These are phyloP conservation scores for Xylaria arbuscula DNA, from an alignment of 2,329 filamentous ascomycete species.

Conservation along the genomic window DNA sequence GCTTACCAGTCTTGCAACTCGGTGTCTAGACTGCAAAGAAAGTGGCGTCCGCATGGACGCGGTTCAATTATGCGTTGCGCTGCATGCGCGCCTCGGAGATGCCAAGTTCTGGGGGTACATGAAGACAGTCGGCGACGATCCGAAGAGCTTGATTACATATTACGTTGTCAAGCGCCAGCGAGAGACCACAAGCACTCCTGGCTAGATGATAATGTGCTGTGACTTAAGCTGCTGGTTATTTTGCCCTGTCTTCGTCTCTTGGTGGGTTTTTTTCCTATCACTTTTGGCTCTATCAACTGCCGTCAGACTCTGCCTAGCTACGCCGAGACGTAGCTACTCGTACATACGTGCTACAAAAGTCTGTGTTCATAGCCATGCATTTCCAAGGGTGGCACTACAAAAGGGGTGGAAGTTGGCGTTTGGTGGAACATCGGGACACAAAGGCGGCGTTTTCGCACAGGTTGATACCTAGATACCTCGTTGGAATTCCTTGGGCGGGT, in stretches of 20 bases:
- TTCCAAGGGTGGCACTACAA: constrained; percentile 16
- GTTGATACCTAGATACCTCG: constrained; percentile 27
- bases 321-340: constrained; percentile 4
- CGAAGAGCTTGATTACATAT: constrained; percentile 82
- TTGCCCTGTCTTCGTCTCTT: constrained; percentile 14
- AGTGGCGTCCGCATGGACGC: constrained; percentile 77
- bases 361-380: constrained; percentile 6
- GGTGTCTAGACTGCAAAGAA: constrained; percentile 69
- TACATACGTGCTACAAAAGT: constrained; percentile 1
- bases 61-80: constrained; percentile 80
- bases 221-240: constrained; percentile 25
- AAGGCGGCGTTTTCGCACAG: constrained; percentile 22
- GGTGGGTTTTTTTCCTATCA: constrained; percentile 16
- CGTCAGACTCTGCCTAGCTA: not conserved
- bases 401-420: constrained; percentile 28
- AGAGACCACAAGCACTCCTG: constrained; percentile 53
- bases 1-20: constrained; percentile 63
- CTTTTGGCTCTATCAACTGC: not conserved
- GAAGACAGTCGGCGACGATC: constrained; percentile 73
- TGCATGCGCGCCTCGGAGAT: constrained; percentile 73
- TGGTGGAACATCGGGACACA: constrained; percentile 6
- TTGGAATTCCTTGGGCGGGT: constrained; percentile 6
- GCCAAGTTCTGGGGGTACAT: constrained; percentile 74
- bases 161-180: constrained; percentile 79
- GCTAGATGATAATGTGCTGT: constrained; percentile 34